Evolutionary conservation across 768 basidiomycete genomes (phyloP).

Genomic region (Panellus pusillus): DNA sequence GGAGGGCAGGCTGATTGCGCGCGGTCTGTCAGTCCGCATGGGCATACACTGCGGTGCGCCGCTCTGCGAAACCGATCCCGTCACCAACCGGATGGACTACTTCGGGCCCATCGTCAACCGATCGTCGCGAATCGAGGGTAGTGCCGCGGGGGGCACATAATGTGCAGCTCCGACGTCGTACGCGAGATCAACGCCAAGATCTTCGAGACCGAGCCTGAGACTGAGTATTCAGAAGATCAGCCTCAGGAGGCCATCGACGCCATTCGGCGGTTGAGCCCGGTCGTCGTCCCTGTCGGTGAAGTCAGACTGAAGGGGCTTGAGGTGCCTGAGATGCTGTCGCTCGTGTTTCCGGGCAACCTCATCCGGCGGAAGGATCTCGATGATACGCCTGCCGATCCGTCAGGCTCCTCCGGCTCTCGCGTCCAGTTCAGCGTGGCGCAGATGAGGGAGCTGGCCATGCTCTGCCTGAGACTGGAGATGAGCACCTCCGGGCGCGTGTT

Average conservation of each 20-base stretch:
- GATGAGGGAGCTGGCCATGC: conserved; percentile 67
- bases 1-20: conserved; percentile 66
- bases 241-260: conserved; percentile 67
- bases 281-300: conserved; percentile 79
- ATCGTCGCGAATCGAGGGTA: conserved; percentile 78
- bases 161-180: conserved; percentile 85
- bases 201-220: conserved; percentile 52
- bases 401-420: conserved; percentile 42
- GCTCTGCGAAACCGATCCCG: conserved; percentile 86
- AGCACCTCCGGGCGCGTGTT: conserved; percentile 65
- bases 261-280: conserved; percentile 69
- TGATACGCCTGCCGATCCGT: conserved; percentile 29
- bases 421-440: conserved; percentile 74
- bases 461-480: conserved; percentile 81
- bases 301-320: conserved; percentile 94
- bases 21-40: conserved; percentile 95
- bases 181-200: conserved; percentile 74
- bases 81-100: conserved; percentile 96
- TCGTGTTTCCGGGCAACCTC: conserved; percentile 77
- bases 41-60: conserved; percentile 93
- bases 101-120: conserved; percentile 97
- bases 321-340: conserved; percentile 82
- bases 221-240: conserved; percentile 60
- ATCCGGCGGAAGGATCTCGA: conserved; percentile 66
- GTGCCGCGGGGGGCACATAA: conserved; percentile 93